These are phyloP conservation scores for Citrullus mucosospermus DNA, from an alignment of 306 rosid genomes.

Conservation along the genomic window DNA sequence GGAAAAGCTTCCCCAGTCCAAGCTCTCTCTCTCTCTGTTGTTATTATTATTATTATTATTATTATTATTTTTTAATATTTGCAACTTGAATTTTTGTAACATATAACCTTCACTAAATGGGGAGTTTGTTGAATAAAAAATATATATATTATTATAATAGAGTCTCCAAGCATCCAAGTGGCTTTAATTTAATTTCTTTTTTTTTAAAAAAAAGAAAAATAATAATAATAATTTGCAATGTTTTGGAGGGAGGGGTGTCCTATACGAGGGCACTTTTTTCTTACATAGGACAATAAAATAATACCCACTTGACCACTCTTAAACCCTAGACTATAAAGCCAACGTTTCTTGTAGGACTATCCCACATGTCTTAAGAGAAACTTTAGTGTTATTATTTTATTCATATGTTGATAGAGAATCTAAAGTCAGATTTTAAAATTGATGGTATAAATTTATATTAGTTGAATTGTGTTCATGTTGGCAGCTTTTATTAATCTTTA, in stretches of 20 bases:
- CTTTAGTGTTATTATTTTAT: too few relatives aligned
- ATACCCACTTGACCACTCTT: background rate
- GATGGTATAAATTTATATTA: too few relatives aligned
- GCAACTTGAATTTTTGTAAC: background rate
- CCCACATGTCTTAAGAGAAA: too few relatives aligned
- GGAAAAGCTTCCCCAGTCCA: background rate
- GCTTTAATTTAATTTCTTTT: background rate
- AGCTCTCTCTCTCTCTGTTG: background rate
- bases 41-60: too few relatives aligned
- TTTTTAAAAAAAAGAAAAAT: background rate
- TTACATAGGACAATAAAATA: background rate
- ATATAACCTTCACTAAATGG: background rate
- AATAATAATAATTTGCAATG: background rate
- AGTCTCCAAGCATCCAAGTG: background rate
- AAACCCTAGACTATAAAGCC: too few relatives aligned
- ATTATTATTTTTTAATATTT: background rate
- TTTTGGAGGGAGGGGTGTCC: conserved; percentile 1
- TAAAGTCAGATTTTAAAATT: too few relatives aligned
- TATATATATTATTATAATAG: background rate
- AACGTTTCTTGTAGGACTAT: too few relatives aligned
- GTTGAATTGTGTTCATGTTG: too few relatives aligned
- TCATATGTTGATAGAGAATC: too few relatives aligned
- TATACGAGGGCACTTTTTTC: background rate
- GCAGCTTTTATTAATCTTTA: too few relatives aligned
- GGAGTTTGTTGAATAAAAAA: background rate